Evolutionary conservation across 2,329 filamentous ascomycete species (phyloP).

Genomic region (Metarhizium sp.): DNA sequence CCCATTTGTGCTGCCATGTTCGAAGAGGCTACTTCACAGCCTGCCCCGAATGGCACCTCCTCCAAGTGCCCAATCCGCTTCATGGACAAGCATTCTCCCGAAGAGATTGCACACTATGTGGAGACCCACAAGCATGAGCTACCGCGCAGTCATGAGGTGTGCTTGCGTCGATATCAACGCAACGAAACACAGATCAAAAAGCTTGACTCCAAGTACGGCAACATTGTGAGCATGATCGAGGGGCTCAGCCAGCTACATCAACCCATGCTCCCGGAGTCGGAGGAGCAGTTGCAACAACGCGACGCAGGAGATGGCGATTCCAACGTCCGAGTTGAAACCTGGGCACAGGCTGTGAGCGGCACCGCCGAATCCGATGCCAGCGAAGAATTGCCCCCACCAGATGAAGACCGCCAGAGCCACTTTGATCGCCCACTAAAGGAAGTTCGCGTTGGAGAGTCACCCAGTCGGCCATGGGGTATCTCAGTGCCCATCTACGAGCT

Average conservation of each 20-base stretch:
- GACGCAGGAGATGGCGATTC: conserved; percentile 42
- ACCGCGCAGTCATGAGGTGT: conserved; percentile 87
- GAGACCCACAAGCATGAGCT: conserved; percentile 93
- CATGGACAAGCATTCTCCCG: conserved; percentile 82
- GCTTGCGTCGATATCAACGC: conserved; percentile 79
- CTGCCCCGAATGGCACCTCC: conserved; percentile 36
- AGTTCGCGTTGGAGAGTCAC: conserved; percentile 86
- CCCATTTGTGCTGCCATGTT: conserved; percentile 57
- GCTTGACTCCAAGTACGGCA: conserved; percentile 89
- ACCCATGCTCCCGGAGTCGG: conserved; percentile 62
- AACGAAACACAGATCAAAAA: conserved; percentile 79
- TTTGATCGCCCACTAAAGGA: conserved; percentile 84
- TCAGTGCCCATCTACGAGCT: conserved; percentile 56
- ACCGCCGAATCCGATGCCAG: conserved; percentile 29
- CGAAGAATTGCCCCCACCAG: conserved; percentile 26
- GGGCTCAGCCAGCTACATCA: conserved; percentile 82
- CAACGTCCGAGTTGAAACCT: conserved; percentile 69
- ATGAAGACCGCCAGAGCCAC: conserved; percentile 55
- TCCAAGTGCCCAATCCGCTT: conserved; percentile 86
- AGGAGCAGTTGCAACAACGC: conserved; percentile 32
- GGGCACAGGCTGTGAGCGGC: conserved; percentile 69
- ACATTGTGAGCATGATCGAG: conserved; percentile 88
- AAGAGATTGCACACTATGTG: conserved; percentile 89
- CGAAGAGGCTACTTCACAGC: conserved; percentile 48
- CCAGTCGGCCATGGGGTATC: conserved; percentile 89